Evolutionary conservation across 306 rosid genomes (phyloP), one percentile per base, ranked within the genome.

Genomic region (Cyamopsis tetragonoloba): DNA sequence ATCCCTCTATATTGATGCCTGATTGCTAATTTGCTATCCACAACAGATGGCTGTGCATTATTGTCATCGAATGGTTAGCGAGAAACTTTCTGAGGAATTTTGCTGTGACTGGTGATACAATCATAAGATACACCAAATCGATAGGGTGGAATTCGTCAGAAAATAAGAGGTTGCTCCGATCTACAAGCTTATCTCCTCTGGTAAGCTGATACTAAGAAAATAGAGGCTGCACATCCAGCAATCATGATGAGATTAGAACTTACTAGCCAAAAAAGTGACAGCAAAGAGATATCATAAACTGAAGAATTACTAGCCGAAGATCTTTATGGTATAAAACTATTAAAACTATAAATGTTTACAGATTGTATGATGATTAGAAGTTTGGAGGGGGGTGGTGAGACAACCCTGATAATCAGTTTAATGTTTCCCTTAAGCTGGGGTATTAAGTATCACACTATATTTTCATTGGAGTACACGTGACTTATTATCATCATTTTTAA

Each of bases 151-250:
- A 70, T 72, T 77, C 71, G 31, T 22, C 54, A 27, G 54, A 55
- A 15, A 65, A n/a, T 6, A 53, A 35, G 22, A 18, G 37, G 48
- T 54, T 34, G 75, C 19, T 62, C 76, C 67, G 64, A 34, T 68
- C 83, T 93, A 93, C 75, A 93, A 80, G 95, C 90, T 90, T 81
- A 90, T 70, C 14, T 93, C 97, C 81, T 79, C 79, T 2, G 99
- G 97, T 72, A 93, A 77, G 85, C 96, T 77, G 84, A 93, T 86
- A 77, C 91, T 95, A 14, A 93, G 92, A 73, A 93, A 90, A 74
- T 93, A 86, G 2, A 90, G 85, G 82, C 99, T 93, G 95, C 87
- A 86, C 72, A 79, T 68, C 67, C 72, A 71, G 63, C 27, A 77
- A 70, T 7, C 10, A 17, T 6, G 49, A 59, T 17, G 23, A 69